A percentile compares a stretch with the other conserved stretches of the same genome.
Conservation (phyloP, 129 eudicot species). For the Arctium minus region DNA sequence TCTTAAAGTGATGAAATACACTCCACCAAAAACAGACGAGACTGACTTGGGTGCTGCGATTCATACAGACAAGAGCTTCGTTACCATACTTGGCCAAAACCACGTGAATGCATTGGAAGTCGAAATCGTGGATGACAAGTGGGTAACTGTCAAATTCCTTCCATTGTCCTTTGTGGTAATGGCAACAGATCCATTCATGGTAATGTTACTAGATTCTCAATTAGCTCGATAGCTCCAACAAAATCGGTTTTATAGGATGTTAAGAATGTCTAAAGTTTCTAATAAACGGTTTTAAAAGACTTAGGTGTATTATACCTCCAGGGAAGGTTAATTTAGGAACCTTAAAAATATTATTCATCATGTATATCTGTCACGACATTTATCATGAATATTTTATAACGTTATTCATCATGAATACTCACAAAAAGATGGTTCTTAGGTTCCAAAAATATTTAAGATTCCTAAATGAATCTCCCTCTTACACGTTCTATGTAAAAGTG, state of each 20-base stretch:
- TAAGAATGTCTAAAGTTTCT: neutral
- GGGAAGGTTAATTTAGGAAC: neutral
- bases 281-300: neutral
- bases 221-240: neutral
- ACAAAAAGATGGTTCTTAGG: too few relatives aligned
- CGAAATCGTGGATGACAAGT: neutral
- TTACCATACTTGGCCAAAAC: constrained; percentile 12
- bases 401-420: neutral
- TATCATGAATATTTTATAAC: neutral
- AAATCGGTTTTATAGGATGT: neutral
- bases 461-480: neutral
- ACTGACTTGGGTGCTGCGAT: neutral
- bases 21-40: neutral
- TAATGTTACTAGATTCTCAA: neutral
- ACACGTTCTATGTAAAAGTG: neutral
- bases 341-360: neutral
- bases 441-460: neutral
- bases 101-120: constrained; percentile 6
- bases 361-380: neutral
- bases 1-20: neutral
- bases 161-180: constrained; percentile 22
- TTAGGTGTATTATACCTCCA: neutral
- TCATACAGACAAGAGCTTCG: constrained; percentile 16
- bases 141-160: constrained; percentile 1
- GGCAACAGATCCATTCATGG: constrained; percentile 9